These are phyloP conservation scores for Chrysoporthe austroafricana DNA, from an alignment of 2,329 filamentous ascomycete genomes.

Conservation along the genomic window DNA sequence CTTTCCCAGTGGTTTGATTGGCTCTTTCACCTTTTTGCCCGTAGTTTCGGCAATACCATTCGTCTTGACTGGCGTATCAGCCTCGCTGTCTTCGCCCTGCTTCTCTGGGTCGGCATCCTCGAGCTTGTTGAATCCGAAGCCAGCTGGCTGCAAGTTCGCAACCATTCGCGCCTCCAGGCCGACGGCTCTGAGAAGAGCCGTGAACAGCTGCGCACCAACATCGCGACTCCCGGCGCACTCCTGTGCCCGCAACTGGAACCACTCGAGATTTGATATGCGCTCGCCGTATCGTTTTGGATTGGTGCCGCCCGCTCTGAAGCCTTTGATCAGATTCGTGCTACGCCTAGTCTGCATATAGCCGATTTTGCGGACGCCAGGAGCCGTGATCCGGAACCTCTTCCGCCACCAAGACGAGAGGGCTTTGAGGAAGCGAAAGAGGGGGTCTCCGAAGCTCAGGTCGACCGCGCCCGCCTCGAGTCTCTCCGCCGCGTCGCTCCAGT, in stretches of 20 bases:
- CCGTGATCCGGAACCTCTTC: constrained; percentile 75
- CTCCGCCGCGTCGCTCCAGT: constrained; percentile 75
- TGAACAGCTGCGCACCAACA: constrained; percentile 87
- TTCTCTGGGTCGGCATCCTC: constrained; percentile 72
- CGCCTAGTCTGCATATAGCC: constrained; percentile 83
- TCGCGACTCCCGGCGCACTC: constrained; percentile 81
- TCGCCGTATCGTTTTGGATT: constrained; percentile 76
- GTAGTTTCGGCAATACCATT: constrained; percentile 18
- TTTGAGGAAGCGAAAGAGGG: constrained; percentile 75
- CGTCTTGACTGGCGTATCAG: constrained; percentile 13
- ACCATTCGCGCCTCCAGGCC: constrained; percentile 84
- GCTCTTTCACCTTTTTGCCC: constrained; percentile 31
- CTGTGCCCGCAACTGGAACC: constrained; percentile 71
- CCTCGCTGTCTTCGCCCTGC: constrained; percentile 29
- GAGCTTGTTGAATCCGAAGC: constrained; percentile 86
- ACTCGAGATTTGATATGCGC: constrained; percentile 65
- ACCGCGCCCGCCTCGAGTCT: constrained; percentile 70
- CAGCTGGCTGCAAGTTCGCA: constrained; percentile 80
- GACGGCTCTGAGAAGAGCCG: constrained; percentile 77
- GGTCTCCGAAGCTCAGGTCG: constrained; percentile 83
- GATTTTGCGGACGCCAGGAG: constrained; percentile 82
- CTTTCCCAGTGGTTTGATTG: constrained; percentile 20
- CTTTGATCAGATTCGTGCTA: constrained; percentile 73
- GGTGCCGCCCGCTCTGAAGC: constrained; percentile 65
- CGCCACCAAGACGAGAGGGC: constrained; percentile 86